Evolutionary conservation across 1,139 yeast species (phyloP).

Genomic region (Saccharomyces uvarum): DNA sequence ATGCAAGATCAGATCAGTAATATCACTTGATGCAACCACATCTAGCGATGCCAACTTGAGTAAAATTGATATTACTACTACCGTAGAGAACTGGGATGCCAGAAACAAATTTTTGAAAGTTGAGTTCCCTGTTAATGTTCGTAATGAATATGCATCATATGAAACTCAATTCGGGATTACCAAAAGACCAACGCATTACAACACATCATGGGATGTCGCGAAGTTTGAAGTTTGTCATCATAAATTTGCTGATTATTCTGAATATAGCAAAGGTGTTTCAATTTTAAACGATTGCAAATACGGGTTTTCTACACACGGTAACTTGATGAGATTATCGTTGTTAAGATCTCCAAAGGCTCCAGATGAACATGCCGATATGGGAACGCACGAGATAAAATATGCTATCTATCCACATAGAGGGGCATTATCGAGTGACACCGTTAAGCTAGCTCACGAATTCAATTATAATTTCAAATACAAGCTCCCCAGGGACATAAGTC

Average conservation of each 20-base stretch:
- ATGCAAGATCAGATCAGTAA: conserved; percentile 51
- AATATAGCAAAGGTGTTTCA: conserved; percentile 79
- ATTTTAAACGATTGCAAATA: conserved; percentile 78
- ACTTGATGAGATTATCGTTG: conserved; percentile 72
- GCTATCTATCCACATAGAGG: conserved; percentile 81
- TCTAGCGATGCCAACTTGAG: conserved; percentile 32
- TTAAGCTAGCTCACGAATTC: conserved; percentile 70
- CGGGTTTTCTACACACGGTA: conserved; percentile 89
- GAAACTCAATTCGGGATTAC: conserved; percentile 93
- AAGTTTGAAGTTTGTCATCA: conserved; percentile 94
- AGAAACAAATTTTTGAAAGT: conserved; percentile 83
- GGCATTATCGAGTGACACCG: conserved; percentile 52
- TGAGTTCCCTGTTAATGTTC: conserved; percentile 84
- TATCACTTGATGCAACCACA: conserved; percentile 57
- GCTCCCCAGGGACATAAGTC: conserved; percentile 52
- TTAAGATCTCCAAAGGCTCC: conserved; percentile 86
- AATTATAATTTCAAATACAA: conserved; percentile 46
- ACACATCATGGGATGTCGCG: conserved; percentile 93
- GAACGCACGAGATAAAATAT: conserved; percentile 71
- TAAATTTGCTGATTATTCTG: conserved; percentile 87
- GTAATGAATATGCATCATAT: conserved; percentile 68
- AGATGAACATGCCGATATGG: conserved; percentile 91
- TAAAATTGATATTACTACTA: conserved; percentile 48
- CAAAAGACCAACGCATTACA: conserved; percentile 85
- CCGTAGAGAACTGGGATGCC: conserved; percentile 74